Base-by-base conservation (phyloP, 2,329 filamentous ascomycete species). In the Fusarium sp. region DNA sequence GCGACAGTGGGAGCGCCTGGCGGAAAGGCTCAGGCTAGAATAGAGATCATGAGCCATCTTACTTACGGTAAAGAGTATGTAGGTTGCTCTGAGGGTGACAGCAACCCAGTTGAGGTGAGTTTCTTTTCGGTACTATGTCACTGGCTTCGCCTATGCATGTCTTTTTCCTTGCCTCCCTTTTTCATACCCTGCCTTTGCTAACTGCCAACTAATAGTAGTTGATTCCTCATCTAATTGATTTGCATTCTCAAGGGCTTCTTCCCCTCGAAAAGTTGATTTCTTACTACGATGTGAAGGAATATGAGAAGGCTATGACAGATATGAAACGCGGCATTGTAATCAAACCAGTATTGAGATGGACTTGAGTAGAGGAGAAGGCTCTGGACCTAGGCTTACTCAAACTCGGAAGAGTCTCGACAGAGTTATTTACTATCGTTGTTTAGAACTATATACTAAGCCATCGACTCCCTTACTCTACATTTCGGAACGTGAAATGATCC, bases 11-110 rank as follows among this genome's bases (percentile, higher is more conserved):
- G 68, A 4, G 69, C 68, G 2, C 61, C 69, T 24, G 59, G 53
- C 1, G 31, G 49, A 2, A 13, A 18, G 4, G 31, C 60, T 1
- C 14, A 48, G 6, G 68, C 51, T 1, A 59, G 49, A 4, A 55
- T 71, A 7, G 49, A 66, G 15, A 58, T 71, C 4, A 60, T 71
- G 44, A 28, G 24, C 1, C 64, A 63, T 33, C 51, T 71, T 0
- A 56, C 45, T 1, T 55, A 60, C 15, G 68, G 68, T 0, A 68
- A 58, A 9, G 57, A 71, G 15, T 71, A 66, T 14, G 58, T 71
- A 3, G 69, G 68, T 0, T 69, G 64, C 1, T 58, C 39, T 5
- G 57, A 63, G 9, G 69, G 69, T 1, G 69, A 71, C 6, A 56
- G 56, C 5, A 55, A 63, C 7, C 57, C 63, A 18, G 11, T 3